Base-by-base conservation (phyloP, 2,329 filamentous ascomycete genomes). In the Ambrosiella cleistominuta region DNA sequence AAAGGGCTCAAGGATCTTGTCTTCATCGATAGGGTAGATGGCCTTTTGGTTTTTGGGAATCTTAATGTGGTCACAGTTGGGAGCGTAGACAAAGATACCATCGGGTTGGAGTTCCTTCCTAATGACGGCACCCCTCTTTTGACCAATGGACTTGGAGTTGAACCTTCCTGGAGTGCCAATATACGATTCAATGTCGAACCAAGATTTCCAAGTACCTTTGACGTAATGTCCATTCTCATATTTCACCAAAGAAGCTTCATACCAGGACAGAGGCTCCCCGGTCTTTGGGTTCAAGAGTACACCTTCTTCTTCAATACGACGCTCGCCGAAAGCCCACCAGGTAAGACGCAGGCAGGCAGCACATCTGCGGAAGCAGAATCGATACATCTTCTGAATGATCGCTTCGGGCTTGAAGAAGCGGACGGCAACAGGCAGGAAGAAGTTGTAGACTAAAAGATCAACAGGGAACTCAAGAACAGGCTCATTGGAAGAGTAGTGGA, bases 391-490 rank as follows among this genome's bases (percentile, higher is more conserved):
- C 64, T 95, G 86, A 2, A 98, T 74, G 0, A 81, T 85, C 66
- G 95, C 86, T 56, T 87, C 88, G 1, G 91, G 90, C 66, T 86
- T 87, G 70, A 95, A 84, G 64, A 88, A 83, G 64, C 81, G 85
- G 64, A 97, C 81, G 11, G 90, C 83, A 54, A 95, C 72, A 0
- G 93, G 93, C 75, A 96, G 93, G 52, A 96, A 74, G 68, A 96
- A 95, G 70, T 97, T 97, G 76, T 96, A 98, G 68, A 97, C 93
- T 13, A 98, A 74, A 1, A 98, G 75, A 66, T 98, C 91, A 61
- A 95, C 81, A 0, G 93, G 93, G 63, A 98, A 97, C 67, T 97
- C 93, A 53, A 97, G 75, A 0, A 95, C 85, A 0, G 93, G 90
- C 64, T 95, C 87, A 62, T 90, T 91, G 0, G 88, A 91, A 1